Base-by-base conservation (phyloP, 225 moss, liverwort and hornwort species). In the Physcomitrium patens region DNA sequence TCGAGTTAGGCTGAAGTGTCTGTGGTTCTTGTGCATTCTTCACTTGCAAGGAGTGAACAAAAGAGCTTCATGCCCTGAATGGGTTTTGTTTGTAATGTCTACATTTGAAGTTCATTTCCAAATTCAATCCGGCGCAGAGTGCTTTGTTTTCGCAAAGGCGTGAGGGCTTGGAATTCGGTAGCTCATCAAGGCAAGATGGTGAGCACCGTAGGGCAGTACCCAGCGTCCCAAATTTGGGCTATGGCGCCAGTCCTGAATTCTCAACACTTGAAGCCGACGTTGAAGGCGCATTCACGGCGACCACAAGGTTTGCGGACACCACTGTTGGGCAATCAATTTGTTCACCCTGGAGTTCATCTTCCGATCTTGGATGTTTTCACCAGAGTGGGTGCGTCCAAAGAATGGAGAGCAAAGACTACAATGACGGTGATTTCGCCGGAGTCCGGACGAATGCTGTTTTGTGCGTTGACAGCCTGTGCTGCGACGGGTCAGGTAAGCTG, bases 381-480 rank as follows among this genome's bases (percentile, higher is more conserved):
- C 12, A 28, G 46, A 69, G 70, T 41, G 23, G 12, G 62, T 5
- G 48, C 31, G 48, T 62, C 19, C 17, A 71, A 46, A 26, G 65
- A 20, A 45, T 78, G 78, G 76, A 66, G 69, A 45, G 66, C 68
- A 18, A 76, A 70, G 62, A 69, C 70, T 10, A 78, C 83, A 14
- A 85, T 92, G 94, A 65, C 94, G 14, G 46, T 89, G 71, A 72
- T 94, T 24, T 86, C 86, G 17, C 86, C 95, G 15, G 85, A 93
- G 56, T 85, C 85, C 24, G 82, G 83, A 20, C 85, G 85, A 15
- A 78, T 81, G 77, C 69, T 99, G 48, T 99, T 95, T 73, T 91
- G 86, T 68, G 72, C 91, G 23, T 77, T 99, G 78, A 80, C 88
- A 24, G 91, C 89, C 1, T 99, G 95, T 81, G 95, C 94, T 57